phyloP scores from a whole-genome alignment of 495 filamentous ascomycete species.

The Neurospora sublineolata region DNA sequence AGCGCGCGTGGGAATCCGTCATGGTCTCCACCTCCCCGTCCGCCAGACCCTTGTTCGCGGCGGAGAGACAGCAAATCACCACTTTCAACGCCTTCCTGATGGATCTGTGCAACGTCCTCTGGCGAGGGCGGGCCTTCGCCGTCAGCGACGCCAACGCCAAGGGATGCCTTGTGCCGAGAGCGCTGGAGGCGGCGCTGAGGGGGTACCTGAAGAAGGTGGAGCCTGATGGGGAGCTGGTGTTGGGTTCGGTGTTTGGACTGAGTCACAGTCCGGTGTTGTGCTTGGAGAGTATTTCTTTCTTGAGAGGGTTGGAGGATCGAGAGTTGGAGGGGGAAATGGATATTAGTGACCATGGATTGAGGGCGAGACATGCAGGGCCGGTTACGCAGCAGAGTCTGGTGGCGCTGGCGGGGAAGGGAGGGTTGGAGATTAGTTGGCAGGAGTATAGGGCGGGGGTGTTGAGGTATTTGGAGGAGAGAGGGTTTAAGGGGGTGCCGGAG shows the following conservation, averaged over 20 bases:
- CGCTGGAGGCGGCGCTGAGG: slow-evolving; percentile 36
- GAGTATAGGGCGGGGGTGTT: slow-evolving; percentile 69
- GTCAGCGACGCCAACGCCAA: slow-evolving; percentile 55
- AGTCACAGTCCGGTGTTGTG: slow-evolving; percentile 56
- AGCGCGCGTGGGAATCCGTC: slow-evolving; percentile 60
- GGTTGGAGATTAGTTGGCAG: slow-evolving; percentile 55
- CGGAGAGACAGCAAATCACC: slow-evolving; percentile 45
- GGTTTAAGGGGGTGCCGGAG: slow-evolving; percentile 53
- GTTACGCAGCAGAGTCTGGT: slow-evolving; percentile 57
- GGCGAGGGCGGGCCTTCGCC: slow-evolving; percentile 67
- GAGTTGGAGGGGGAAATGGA: slow-evolving; percentile 17
- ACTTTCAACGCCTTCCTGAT: slow-evolving; percentile 80
- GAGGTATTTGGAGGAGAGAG: slow-evolving; percentile 52
- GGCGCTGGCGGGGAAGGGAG: slow-evolving; percentile 54
- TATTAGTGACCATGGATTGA: slow-evolving; percentile 19
- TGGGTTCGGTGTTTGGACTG: slow-evolving; percentile 55
- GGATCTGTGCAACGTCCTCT: slow-evolving; percentile 80
- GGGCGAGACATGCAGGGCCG: slow-evolving; percentile 57
- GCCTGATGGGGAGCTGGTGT: slow-evolving; percentile 26
- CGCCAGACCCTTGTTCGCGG: slow-evolving; percentile 20
- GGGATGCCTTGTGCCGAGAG: slow-evolving; percentile 54
- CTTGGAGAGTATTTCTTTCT: slow-evolving; percentile 52
- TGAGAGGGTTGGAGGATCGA: slow-evolving; percentile 55
- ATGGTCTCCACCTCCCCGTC: slow-evolving; percentile 20
- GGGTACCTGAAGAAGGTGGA: slow-evolving; percentile 27